Evolutionary conservation across 2,329 filamentous ascomycete species (phyloP), one percentile per base, ranked within the genome.

Genomic region (Chalaropsis ovoidea): DNA sequence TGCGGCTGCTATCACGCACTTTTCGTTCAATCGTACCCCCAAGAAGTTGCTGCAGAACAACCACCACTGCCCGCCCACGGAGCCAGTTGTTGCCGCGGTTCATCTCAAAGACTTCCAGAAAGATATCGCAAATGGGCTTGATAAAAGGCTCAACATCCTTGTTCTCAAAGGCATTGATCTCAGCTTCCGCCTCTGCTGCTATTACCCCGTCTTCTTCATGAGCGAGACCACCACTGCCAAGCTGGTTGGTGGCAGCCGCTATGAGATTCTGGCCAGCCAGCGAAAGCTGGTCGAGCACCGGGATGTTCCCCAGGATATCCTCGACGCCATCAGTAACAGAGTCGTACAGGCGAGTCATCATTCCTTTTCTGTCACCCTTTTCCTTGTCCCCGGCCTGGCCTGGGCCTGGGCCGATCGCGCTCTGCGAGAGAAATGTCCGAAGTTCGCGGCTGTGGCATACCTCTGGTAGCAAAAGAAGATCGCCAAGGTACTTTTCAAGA

Each of bases 261-360:
- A 94, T 88, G 62, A 97, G 82, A 71, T 92, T 96, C 73, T 97
- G 93, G 0, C 93, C 93, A 6, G 94, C 92, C 1, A 91, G 83
- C 0, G 92, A 96, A 6, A 99, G 83, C 73, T 97, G 94, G 71
- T 99, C 94, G 39, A 99, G 81, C 0, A 96, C 92, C 1, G 94
- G 90, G 54, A 97, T 93, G 72, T 96, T 97, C 65, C 94, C 94
- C 2, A 99, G 79, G 65, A 99, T 95, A 71, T 99, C 94, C 73
- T 99, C 94, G 87, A 99, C 95, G 42, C 95, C 94, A 72, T 99
- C 94, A 0, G 93, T 89, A 24, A 99, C 93, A 0, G 93, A 97
- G 73, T 95, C 95, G 76, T 97, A 99, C 61, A 99, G 85, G 3
- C 94, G 86, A 0, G 90, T 91, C 69, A 99, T 94, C 74, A 99